A percentile compares a stretch with the other conserved stretches of the same genome.
phyloP scores from a whole-genome alignment of 306 rosid species.

The Glycine tomentella region DNA sequence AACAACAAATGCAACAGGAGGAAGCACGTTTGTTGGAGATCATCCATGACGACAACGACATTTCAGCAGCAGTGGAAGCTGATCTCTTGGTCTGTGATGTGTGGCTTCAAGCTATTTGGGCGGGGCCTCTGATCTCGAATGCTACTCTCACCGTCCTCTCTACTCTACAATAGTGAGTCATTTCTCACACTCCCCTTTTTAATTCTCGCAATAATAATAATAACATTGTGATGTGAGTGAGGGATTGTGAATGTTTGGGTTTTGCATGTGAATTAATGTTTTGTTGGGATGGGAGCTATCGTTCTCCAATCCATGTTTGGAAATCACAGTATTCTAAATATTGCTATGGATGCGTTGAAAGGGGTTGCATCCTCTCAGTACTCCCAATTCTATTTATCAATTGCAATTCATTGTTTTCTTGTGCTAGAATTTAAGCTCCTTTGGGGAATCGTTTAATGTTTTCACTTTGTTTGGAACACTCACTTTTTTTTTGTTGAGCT shows the following conservation, averaged over 20 bases:
- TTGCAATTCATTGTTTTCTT: background rate
- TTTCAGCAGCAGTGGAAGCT: constrained; percentile 57
- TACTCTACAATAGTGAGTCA: constrained; percentile 69
- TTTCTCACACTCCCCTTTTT: background rate
- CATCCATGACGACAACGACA: constrained; percentile 42
- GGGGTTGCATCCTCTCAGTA: background rate
- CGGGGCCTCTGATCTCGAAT: constrained; percentile 94
- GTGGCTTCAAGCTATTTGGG: constrained; percentile 83
- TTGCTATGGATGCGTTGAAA: too few relatives aligned
- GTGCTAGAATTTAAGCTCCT: background rate
- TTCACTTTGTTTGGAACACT: background rate
- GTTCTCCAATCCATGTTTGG: constrained; percentile 49
- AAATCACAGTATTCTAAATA: too few relatives aligned
- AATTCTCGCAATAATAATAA: background rate
- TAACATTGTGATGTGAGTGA: background rate
- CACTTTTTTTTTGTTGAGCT: constrained; percentile 14
- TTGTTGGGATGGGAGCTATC: constrained; percentile 60
- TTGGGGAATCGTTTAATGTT: background rate
- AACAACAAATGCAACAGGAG: constrained; percentile 28
- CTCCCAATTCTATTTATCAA: too few relatives aligned
- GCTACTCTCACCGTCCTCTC: constrained; percentile 80
- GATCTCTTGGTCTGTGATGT: constrained; percentile 70
- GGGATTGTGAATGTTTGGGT: too few relatives aligned
- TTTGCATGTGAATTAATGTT: constrained; percentile 1
- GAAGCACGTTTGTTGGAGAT: constrained; percentile 62